Base-by-base conservation (phyloP, 1,284 basidiomycete species). In the Marasmius tenuissimus region DNA sequence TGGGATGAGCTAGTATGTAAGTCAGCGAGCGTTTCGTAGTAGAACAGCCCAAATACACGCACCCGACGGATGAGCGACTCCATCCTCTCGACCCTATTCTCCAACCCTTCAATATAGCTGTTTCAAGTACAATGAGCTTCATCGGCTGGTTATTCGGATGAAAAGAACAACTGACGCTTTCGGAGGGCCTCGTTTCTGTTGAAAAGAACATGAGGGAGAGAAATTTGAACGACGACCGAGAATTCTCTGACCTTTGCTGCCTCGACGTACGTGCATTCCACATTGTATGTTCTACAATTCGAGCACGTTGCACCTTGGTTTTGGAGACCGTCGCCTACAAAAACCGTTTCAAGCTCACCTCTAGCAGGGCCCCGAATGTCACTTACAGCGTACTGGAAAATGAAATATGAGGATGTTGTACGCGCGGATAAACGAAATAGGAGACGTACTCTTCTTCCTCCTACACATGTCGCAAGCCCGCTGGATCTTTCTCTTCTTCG, bases 231-330 rank as follows among this genome's bases (percentile, higher is more conserved):
- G 50, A 62, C 55, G 11, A 18, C 18, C 42, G 4, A 53, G 57
- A 12, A 22, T 8, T 58, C 33, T 73, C 79, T 53, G 63, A 89
- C 89, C 82, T 88, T 88, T 35, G 88, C 85, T 2, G 85, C 84
- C 69, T 91, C 88, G 56, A 91, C 77, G 71, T 93, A 94, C 0
- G 89, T 92, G 75, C 92, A 94, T 1, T 91, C 87, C 22, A 86
- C 80, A 62, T 80, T 86, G 68, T 88, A 90, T 12, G 91, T 83
- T 16, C 85, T 77, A 71, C 93, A 95, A 71, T 92, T 93, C 0
- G 92, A 90, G 71, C 93, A 96, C 62, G 80, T 77, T 64, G 86
- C 87, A 27, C 81, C 82, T 10, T 83, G 84, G 85, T 86, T 89
- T 67, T 86, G 81, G 8, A 78, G 78, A 35, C 86, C 86, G 74